A percentile compares a stretch with the other conserved stretches of the same genome.
phyloP scores from a whole-genome alignment of 139 green algal species.

The Chlamydomonas schloesseri region DNA sequence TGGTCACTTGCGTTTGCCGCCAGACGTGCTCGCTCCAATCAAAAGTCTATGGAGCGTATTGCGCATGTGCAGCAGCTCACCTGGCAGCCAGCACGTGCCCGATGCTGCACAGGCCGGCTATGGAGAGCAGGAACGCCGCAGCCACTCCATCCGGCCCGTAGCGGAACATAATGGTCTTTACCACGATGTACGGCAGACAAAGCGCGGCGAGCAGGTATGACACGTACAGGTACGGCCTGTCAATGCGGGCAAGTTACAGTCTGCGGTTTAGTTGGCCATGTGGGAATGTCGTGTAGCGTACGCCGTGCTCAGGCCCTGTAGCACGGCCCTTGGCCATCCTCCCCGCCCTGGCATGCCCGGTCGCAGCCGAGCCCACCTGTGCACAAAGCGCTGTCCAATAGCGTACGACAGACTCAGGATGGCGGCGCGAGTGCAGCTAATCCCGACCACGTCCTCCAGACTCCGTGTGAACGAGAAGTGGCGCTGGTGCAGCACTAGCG shows the following conservation, averaged over 20 bases:
- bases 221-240: slow-evolving; percentile 70
- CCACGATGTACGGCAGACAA: slow-evolving; percentile 61
- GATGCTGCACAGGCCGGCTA: slow-evolving; percentile 62
- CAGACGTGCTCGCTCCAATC: too few species aligned
- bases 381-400: slow-evolving; percentile 45
- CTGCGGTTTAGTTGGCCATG: too few species aligned
- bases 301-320: too few species aligned
- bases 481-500: slow-evolving; percentile 49
- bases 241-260: too few species aligned
- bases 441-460: slow-evolving; percentile 68
- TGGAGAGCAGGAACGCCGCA: slow-evolving; percentile 53
- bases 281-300: too few species aligned
- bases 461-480: slow-evolving; percentile 61
- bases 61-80: slow-evolving; percentile 12
- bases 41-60: too few species aligned
- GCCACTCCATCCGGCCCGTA: slow-evolving; percentile 36
- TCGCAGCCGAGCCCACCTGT: slow-evolving; percentile 47
- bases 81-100: slow-evolving; percentile 66
- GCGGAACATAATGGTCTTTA: slow-evolving; percentile 60
- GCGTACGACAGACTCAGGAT: slow-evolving; percentile 62
- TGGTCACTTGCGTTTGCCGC: too few species aligned
- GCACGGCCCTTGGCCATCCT: too few species aligned
- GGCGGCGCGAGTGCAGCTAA: slow-evolving; percentile 52
- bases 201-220: slow-evolving; percentile 57
- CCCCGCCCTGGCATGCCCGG: too few species aligned